phyloP scores from a whole-genome alignment of 345 rosid species.

The Citrus inodora region DNA sequence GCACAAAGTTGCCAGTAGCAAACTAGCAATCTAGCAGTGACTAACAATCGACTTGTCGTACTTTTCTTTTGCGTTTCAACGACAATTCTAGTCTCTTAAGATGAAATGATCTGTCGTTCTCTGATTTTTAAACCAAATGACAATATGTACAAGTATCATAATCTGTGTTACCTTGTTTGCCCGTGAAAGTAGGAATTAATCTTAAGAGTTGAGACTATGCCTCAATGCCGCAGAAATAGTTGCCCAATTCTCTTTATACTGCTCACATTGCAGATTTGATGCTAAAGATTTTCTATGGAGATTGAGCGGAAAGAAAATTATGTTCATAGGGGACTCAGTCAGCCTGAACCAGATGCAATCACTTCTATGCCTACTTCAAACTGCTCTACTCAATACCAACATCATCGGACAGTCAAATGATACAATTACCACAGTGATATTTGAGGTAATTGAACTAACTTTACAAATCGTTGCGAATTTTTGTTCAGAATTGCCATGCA shows the following conservation, averaged over 20 bases:
- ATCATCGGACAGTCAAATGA: constrained; percentile 15
- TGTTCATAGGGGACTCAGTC: constrained; percentile 65
- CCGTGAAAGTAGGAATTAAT: too few species aligned
- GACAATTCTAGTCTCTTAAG: not conserved
- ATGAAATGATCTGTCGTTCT: not conserved
- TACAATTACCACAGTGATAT: constrained; percentile 22
- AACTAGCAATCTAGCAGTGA: not conserved
- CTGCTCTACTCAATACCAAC: constrained; percentile 41
- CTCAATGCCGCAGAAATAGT: too few species aligned
- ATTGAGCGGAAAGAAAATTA: constrained; percentile 44
- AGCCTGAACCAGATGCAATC: constrained; percentile 66
- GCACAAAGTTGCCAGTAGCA: not conserved
- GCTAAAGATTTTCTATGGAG: constrained; percentile 40
- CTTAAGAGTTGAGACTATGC: too few species aligned
- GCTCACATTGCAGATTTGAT: constrained; percentile 40
- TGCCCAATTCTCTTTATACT: too few species aligned
- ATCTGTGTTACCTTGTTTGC: too few species aligned
- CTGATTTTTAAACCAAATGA: not conserved
- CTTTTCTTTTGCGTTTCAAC: not conserved
- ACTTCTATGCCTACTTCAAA: constrained; percentile 50
- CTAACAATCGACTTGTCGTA: not conserved
- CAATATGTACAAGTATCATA: not conserved
- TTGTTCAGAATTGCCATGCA: not conserved
- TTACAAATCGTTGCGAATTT: not conserved
- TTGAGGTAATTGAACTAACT: constrained; percentile 33